Conservation (phyloP, 352 stramenopile genomes). For the Elongisporangium senticosum region DNA sequence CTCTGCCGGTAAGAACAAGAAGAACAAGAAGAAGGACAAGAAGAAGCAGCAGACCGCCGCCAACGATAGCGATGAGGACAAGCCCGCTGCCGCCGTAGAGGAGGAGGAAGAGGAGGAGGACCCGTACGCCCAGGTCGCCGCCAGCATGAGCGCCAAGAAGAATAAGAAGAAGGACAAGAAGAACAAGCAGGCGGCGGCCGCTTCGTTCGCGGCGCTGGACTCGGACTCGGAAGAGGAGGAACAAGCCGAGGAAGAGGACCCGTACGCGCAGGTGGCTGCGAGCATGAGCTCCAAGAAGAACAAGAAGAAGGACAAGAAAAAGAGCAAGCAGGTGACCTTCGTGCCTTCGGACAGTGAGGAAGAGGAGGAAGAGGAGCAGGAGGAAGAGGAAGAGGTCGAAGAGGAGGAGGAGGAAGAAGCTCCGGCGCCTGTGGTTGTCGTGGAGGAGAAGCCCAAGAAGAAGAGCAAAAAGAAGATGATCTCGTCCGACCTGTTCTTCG, state of each 20-base stretch:
- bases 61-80: constrained; percentile 39
- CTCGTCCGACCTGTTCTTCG: constrained; percentile 66
- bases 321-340: constrained; percentile 37
- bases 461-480: constrained; percentile 87
- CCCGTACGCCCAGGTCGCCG: constrained; percentile 50
- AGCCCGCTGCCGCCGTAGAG: constrained; percentile 19
- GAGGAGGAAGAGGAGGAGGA: constrained; percentile 38
- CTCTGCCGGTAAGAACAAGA: constrained; percentile 28
- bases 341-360: constrained; percentile 37
- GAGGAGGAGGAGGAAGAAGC: constrained; percentile 16
- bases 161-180: constrained; percentile 74
- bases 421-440: constrained; percentile 13
- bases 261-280: constrained; percentile 31
- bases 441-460: constrained; percentile 40
- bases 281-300: constrained; percentile 40
- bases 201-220: constrained; percentile 29
- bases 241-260: constrained; percentile 22
- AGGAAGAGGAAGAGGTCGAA: constrained; percentile 31
- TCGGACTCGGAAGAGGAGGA: constrained; percentile 32
- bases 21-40: constrained; percentile 68
- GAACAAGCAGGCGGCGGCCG: constrained; percentile 18
- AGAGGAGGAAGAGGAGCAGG: constrained; percentile 30
- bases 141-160: constrained; percentile 63
- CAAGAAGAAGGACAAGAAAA: constrained; percentile 49
- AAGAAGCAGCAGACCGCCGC: constrained; percentile 45